A percentile compares a stretch with the other conserved stretches of the same genome.
Conservation (phyloP, 768 basidiomycete genomes). For the Trametes coccinea region DNA sequence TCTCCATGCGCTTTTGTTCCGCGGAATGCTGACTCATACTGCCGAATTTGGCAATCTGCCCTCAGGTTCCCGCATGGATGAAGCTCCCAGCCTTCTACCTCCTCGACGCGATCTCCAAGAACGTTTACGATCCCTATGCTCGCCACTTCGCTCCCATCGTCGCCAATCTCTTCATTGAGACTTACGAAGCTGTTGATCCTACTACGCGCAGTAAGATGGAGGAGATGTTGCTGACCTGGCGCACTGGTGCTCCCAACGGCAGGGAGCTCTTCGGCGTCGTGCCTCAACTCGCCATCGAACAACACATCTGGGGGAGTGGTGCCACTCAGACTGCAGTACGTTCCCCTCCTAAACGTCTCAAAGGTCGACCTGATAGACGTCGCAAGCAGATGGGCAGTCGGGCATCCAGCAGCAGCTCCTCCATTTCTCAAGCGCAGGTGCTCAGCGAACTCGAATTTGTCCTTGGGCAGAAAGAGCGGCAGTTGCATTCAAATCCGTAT, state of each 20-base stretch:
- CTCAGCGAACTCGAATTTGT: conserved; percentile 82
- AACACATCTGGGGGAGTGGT: conserved; percentile 73
- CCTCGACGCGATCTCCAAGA: conserved; percentile 96
- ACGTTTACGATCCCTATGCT: conserved; percentile 91
- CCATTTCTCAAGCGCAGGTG: conserved; percentile 76
- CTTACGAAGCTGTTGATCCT: conserved; percentile 85
- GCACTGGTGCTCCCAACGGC: conserved; percentile 77
- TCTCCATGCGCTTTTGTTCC: conserved; percentile 16
- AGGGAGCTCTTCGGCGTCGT: conserved; percentile 83
- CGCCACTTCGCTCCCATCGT: conserved; percentile 81
- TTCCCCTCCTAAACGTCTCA: conserved; percentile 13
- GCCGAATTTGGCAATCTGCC: conserved; percentile 26
- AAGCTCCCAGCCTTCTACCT: conserved; percentile 95
- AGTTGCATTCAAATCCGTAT: conserved; percentile 69
- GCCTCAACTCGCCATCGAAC: conserved; percentile 82
- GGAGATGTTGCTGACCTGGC: conserved; percentile 96
- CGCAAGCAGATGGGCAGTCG: conserved; percentile 15
- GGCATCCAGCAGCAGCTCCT: conserved; percentile 30
- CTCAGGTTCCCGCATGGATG: conserved; percentile 83
- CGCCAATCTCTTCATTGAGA: conserved; percentile 80
- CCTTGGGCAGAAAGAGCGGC: conserved; percentile 77
- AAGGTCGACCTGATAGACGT: neutral
- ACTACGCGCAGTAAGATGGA: conserved; percentile 92
- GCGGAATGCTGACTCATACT: conserved; percentile 70
- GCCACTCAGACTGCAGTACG: conserved; percentile 43